These are phyloP conservation scores for Cutaneotrichosporon cutaneum DNA, from an alignment of 1,284 basidiomycete genomes.

Conservation along the genomic window DNA sequence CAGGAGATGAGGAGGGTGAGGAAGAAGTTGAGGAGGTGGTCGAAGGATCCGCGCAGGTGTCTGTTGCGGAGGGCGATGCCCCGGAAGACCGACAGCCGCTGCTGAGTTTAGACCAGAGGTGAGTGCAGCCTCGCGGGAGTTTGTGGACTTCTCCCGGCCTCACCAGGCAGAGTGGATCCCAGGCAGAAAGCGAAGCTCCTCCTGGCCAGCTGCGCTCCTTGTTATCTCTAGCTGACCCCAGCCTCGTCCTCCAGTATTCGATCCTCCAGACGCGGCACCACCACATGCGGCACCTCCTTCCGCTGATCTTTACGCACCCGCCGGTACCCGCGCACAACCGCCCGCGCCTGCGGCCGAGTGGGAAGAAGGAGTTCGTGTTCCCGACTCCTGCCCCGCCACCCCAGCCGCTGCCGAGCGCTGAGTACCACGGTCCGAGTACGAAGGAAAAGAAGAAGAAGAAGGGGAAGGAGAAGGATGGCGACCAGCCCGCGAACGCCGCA, in stretches of 20 bases:
- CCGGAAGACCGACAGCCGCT: constrained; percentile 28
- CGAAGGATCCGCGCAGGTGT: constrained; percentile 15
- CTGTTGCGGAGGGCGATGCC: constrained; percentile 13
- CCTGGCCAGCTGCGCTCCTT: neutral
- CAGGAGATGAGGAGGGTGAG: constrained; percentile 22
- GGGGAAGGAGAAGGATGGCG: constrained; percentile 5
- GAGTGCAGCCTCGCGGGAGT: constrained; percentile 8
- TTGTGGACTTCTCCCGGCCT: neutral
- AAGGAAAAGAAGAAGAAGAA: constrained; percentile 15
- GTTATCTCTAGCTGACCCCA: constrained; percentile 12
- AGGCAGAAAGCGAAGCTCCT: too few species aligned
- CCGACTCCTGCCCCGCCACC: constrained; percentile 37
- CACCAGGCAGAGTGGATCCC: too few species aligned
- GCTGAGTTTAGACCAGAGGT: constrained; percentile 40
- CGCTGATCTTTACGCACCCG: constrained; percentile 47
- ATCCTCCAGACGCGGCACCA: constrained; percentile 41
- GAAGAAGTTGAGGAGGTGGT: constrained; percentile 11
- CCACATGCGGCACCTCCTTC: constrained; percentile 44
- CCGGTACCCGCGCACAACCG: constrained; percentile 41
- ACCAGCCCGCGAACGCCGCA: neutral
- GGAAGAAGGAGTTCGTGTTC: constrained; percentile 39
- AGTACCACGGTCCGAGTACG: constrained; percentile 21
- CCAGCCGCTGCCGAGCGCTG: constrained; percentile 28
- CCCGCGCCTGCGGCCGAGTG: constrained; percentile 37
- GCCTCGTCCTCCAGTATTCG: constrained; percentile 43